These are phyloP conservation scores for Marasmius fiardii DNA, from an alignment of 1,284 basidiomycete species.

Conservation along the genomic window DNA sequence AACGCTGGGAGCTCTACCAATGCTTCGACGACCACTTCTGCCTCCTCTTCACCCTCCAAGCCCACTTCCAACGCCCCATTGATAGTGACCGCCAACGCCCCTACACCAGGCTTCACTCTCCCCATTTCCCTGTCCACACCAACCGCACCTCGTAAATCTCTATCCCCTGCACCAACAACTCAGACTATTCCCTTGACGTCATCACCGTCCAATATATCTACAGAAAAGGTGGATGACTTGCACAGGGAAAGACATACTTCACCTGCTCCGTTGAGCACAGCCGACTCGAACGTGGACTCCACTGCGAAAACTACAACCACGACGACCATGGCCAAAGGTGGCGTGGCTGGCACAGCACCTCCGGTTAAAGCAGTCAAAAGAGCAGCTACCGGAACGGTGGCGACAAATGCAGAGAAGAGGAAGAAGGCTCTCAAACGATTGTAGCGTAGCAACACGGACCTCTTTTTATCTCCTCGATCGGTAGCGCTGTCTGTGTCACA, in stretches of 20 bases:
- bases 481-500: background rate
- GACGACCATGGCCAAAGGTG: slow-evolving; percentile 24
- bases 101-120: slow-evolving; percentile 15
- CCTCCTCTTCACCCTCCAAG: slow-evolving; percentile 15
- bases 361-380: slow-evolving; percentile 64
- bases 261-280: slow-evolving; percentile 61
- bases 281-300: slow-evolving; percentile 60
- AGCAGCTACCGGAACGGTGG: slow-evolving; percentile 48
- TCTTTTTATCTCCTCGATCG: background rate
- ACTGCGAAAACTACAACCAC: slow-evolving; percentile 31
- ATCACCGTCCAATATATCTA: slow-evolving; percentile 30
- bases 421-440: slow-evolving; percentile 82
- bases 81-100: slow-evolving; percentile 18
- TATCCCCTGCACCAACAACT: slow-evolving; percentile 31
- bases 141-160: slow-evolving; percentile 27
- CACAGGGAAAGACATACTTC: slow-evolving; percentile 56
- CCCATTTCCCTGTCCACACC: slow-evolving; percentile 20
- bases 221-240: slow-evolving; percentile 36
- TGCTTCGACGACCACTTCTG: slow-evolving; percentile 15
- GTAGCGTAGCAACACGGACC: slow-evolving; percentile 29
- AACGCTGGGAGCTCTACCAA: slow-evolving; percentile 4
- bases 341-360: slow-evolving; percentile 22
- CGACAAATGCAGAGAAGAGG: slow-evolving; percentile 66
- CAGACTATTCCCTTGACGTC: slow-evolving; percentile 36
- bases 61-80: slow-evolving; percentile 21